Evolutionary conservation across 2,329 filamentous ascomycete genomes (phyloP).

Genomic region (Davidsoniella virescens): DNA sequence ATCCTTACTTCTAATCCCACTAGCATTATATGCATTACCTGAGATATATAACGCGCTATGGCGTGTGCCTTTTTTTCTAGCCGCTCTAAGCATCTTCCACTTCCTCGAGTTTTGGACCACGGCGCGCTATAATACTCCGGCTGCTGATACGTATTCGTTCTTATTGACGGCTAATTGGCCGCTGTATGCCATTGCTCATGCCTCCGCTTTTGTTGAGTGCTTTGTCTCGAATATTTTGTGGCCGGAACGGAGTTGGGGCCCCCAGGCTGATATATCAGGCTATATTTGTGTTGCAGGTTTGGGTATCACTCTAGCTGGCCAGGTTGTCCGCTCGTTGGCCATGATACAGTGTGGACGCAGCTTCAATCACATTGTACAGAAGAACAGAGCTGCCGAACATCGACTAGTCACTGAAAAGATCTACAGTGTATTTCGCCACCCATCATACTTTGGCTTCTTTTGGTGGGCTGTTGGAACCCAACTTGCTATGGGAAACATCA

Average conservation of each 20-base stretch:
- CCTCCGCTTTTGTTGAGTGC: constrained; percentile 57
- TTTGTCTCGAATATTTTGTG: constrained; percentile 42
- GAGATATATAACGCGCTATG: constrained; percentile 29
- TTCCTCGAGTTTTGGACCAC: constrained; percentile 94
- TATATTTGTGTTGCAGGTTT: constrained; percentile 32
- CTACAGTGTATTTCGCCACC: constrained; percentile 64
- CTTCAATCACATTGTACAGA: constrained; percentile 81
- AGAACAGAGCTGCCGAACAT: constrained; percentile 50
- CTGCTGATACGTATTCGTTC: constrained; percentile 59
- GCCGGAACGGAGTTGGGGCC: constrained; percentile 31
- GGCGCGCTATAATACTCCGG: constrained; percentile 62
- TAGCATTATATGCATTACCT: constrained; percentile 16
- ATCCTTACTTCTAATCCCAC: constrained; percentile 18
- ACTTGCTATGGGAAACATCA: constrained; percentile 66
- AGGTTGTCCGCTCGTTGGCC: constrained; percentile 59
- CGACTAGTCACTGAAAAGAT: constrained; percentile 69
- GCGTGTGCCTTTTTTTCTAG: constrained; percentile 51
- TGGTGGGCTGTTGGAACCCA: constrained; percentile 97
- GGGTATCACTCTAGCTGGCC: constrained; percentile 49
- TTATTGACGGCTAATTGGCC: constrained; percentile 73
- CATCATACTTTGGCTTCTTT: constrained; percentile 95
- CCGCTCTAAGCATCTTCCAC: constrained; percentile 64
- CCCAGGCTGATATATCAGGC: constrained; percentile 20
- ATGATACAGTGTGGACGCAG: constrained; percentile 82
- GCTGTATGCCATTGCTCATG: constrained; percentile 70